Base-by-base conservation (phyloP, 179 eudicot genomes). In the Amaranthus tricolor region DNA sequence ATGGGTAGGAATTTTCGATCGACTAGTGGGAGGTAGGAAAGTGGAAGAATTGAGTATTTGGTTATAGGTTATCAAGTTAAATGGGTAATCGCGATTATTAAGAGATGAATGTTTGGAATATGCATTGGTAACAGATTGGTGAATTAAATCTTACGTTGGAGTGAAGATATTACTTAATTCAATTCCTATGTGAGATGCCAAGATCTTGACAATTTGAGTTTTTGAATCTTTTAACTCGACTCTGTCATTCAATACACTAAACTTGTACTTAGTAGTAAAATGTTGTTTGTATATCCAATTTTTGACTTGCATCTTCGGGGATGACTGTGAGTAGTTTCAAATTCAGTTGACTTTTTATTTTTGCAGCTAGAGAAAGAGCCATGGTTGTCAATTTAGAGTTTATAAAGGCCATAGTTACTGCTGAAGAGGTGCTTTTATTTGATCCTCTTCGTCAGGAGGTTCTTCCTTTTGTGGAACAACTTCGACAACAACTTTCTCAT, bases 371-470 rank as follows among this genome's bases (percentile, higher is more conserved):
- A 84, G 99, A 95, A 77, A 91, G 88, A 85, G 97, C 99, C 66
- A 91, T 95, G 93, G 91, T 95, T 79, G 92, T 95, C 71, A 95
- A 95, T 82, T 84, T 95, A 75, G 99, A 95, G 83, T 95, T 89
- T 78, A 91, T 95, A 76, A 93, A 90, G 80, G 99, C 99, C 57
- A 90, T 95, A 77, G 88, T 95, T 66, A 93, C 99, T 66, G 99
- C 99, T 73, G 97, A 95, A 85, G 99, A 95, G 85, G 88, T 93
- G 48, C 80, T 95, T 77, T 85, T 95, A 87, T 93, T 95, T 77
- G 99, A 95, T 81, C 97, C 99, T 88, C 87, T 95, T 56, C 85
- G 97, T 49, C 97, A 93, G 78, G 97, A 95, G 85, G 99, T 90
- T 85, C 95, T 95, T 76, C 97, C 97, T 13, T 95, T 95, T 77